Conservation (phyloP, 352 stramenopile species). For the Vaucheria bursata region DNA sequence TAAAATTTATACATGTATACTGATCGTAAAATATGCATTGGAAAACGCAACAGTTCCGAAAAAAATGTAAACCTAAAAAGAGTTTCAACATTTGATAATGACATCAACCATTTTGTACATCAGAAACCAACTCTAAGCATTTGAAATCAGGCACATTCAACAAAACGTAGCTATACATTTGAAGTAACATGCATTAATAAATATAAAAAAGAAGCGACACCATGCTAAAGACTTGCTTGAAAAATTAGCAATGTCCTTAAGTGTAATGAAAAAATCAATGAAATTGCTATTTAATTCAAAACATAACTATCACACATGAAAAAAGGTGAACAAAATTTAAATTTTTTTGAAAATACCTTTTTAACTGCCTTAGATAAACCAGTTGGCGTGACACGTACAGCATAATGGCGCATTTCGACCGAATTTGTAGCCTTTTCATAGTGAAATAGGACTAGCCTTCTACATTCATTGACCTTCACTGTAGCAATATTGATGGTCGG, state of each 20-base stretch:
- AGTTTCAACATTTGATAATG: too few species aligned
- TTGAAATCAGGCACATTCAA: too few species aligned
- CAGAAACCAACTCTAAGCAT: too few species aligned
- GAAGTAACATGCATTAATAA: not conserved
- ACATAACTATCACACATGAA: too few species aligned
- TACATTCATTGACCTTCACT: slow-evolving; percentile 84
- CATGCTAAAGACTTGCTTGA: not conserved
- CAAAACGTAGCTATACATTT: not conserved
- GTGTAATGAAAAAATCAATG: too few species aligned
- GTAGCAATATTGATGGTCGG: slow-evolving; percentile 93
- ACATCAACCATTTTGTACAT: too few species aligned
- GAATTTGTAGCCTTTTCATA: slow-evolving; percentile 76
- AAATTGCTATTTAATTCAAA: too few species aligned
- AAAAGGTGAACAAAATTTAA: too few species aligned
- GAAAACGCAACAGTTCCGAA: too few species aligned
- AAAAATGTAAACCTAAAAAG: too few species aligned
- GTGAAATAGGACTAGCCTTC: slow-evolving; percentile 93
- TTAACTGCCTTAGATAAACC: slow-evolving; percentile 68
- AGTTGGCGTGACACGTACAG: slow-evolving; percentile 83
- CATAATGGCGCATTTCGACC: slow-evolving; percentile 94
- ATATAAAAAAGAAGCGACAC: not conserved
- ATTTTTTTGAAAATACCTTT: slow-evolving; percentile 33
- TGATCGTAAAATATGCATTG: too few species aligned
- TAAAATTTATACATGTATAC: too few species aligned
- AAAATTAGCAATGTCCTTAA: not conserved